Evolutionary conservation across 805 yeast species (phyloP), one percentile per base, ranked within the genome.

Genomic region (Wickerhamomyces chambardii): DNA sequence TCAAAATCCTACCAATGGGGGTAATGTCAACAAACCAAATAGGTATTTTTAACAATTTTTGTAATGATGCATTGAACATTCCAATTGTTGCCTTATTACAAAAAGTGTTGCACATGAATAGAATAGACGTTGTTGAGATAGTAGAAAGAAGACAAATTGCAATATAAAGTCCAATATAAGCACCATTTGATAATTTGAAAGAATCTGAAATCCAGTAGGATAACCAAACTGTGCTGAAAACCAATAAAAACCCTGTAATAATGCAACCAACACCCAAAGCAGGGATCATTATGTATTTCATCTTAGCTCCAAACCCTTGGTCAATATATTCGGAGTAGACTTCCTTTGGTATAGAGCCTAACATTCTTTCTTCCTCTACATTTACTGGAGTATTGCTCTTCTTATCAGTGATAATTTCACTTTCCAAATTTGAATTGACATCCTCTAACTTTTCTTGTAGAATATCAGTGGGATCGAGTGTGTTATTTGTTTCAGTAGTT

Each of bases 1-100:
- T 86, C 53, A 87, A 63, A 39, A 86, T 78, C 45, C 95, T 68
- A 2, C 96, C 95, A 66, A 84, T 69, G 15, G 96, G 96, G 0
- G 94, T 83, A 10, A 85, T 75, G 50, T 87, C 95, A 59, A 85
- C 68, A 53, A 74, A 87, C 1, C 78, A 59, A 90, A 84, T 84
- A 32, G 95, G 95, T 2, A 92, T 77, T 40, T 78, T 78, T 40
- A 86, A 59, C 14, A 86, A 64, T 27, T 64, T 69, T 31, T 66
- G 56, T 36, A 78, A 64, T 0, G 95, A 45, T 29, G 78, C 60
- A 49, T 85, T 85, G 50, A 86, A 61, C n/a, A 47, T 51, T 36
- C 59, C 70, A 3, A 85, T 67, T 11, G 90, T 75, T 31, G 56
- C 60, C 43, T 71, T 73, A 29, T 75, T 63, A 24, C 26, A 24